Conservation (phyloP, 2,329 filamentous ascomycete genomes). For the Alternaria sp. region DNA sequence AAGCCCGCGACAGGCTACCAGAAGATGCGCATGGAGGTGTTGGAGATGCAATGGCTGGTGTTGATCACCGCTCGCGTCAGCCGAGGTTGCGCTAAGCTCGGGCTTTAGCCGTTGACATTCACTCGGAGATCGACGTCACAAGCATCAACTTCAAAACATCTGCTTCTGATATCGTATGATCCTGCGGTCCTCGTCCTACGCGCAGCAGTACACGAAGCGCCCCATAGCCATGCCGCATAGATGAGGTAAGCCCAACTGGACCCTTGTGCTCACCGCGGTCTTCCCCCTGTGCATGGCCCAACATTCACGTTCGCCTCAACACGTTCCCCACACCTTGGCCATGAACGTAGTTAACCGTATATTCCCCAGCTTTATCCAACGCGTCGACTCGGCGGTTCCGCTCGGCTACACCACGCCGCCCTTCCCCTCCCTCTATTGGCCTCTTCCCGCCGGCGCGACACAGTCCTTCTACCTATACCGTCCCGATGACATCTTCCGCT, state of each 20-base stretch:
- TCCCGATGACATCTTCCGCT: conserved; percentile 80
- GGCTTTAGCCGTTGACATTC: conserved; percentile 22
- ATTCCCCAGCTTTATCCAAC: conserved; percentile 51
- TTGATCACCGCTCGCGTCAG: conserved; percentile 24
- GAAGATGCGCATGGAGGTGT: conserved; percentile 2
- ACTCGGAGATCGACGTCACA: conserved; percentile 20
- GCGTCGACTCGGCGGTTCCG: conserved; percentile 55
- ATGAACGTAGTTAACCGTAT: conserved; percentile 6
- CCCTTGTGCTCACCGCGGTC: background rate
- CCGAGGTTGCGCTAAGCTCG: conserved; percentile 37
- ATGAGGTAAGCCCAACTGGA: conserved; percentile 36
- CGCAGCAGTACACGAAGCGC: background rate
- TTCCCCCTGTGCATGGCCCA: background rate
- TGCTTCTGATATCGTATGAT: background rate
- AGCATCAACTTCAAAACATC: conserved; percentile 4
- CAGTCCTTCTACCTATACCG: conserved; percentile 73
- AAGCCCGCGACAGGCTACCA: conserved; percentile 4
- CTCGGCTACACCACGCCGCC: conserved; percentile 69
- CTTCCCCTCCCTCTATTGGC: conserved; percentile 86
- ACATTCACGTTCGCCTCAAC: background rate
- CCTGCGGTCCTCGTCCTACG: background rate
- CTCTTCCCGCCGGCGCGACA: conserved; percentile 63
- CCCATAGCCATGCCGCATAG: conserved; percentile 27
- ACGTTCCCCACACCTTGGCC: background rate
- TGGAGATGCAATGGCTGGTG: conserved; percentile 16